Percentiles rank a stretch among this genome's conserved stretches.
Evolutionary conservation across 2,329 filamentous ascomycete genomes (phyloP).

Genomic region (Fusarium devonianum): DNA sequence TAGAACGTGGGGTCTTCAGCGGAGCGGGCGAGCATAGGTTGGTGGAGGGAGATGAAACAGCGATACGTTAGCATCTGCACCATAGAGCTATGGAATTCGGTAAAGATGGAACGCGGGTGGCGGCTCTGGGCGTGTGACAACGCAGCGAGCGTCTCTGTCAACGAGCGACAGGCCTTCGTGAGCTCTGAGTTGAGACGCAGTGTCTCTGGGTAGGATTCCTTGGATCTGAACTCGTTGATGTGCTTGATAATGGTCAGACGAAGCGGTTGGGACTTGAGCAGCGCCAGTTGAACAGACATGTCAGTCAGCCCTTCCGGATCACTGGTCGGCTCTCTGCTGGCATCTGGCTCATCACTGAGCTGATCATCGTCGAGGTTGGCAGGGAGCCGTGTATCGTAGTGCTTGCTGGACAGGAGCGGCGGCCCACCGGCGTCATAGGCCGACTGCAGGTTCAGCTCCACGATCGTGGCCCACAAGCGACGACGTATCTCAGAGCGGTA

Average conservation of each 20-base stretch:
- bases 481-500: slow-evolving; percentile 62
- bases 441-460: slow-evolving; percentile 62
- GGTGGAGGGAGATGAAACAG: slow-evolving; percentile 62
- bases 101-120: slow-evolving; percentile 32
- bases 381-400: slow-evolving; percentile 60
- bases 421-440: slow-evolving; percentile 60
- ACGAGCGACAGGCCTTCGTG: slow-evolving; percentile 47
- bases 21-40: slow-evolving; percentile 55
- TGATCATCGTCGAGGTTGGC: slow-evolving; percentile 61
- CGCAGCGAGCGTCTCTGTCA: slow-evolving; percentile 45
- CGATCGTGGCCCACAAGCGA: slow-evolving; percentile 62
- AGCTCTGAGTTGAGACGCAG: slow-evolving; percentile 56
- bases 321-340: slow-evolving; percentile 16
- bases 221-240: slow-evolving; percentile 55
- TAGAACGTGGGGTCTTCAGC: slow-evolving; percentile 57
- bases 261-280: slow-evolving; percentile 52
- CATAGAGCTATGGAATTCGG: slow-evolving; percentile 52
- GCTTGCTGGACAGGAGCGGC: slow-evolving; percentile 54
- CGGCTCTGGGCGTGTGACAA: slow-evolving; percentile 46
- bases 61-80: slow-evolving; percentile 55
- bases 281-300: slow-evolving; percentile 58
- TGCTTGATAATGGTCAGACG: slow-evolving; percentile 54
- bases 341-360: slow-evolving; percentile 50
- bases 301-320: slow-evolving; percentile 46
- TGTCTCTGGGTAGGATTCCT: slow-evolving; percentile 56